Conservation (phyloP, 2,329 filamentous ascomycete genomes). For the Hypoxylon sp. region DNA sequence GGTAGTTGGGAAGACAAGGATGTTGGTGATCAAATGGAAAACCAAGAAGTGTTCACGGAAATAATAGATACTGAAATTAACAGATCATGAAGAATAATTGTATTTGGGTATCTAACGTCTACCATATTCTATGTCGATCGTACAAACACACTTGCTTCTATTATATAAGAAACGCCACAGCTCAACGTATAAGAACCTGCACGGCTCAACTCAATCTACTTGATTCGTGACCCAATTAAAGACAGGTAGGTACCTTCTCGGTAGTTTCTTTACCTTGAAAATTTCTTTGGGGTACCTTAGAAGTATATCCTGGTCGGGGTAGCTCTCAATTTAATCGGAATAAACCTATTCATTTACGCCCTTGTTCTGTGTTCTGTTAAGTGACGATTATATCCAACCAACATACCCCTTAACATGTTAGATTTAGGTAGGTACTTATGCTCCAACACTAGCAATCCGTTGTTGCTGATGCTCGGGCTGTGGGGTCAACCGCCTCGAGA, state of each 20-base stretch:
- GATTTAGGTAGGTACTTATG: conserved; percentile 30
- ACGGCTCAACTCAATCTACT: conserved; percentile 23
- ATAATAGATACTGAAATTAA: neutral
- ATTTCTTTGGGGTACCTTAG: conserved; percentile 16
- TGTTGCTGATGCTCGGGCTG: conserved; percentile 50
- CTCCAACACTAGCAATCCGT: conserved; percentile 49
- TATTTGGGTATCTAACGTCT: conserved; percentile 38
- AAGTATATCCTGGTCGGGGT: conserved; percentile 8
- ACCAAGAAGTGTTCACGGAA: neutral
- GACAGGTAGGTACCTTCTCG: conserved; percentile 16
- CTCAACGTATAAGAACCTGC: conserved; percentile 4
- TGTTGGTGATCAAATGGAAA: neutral
- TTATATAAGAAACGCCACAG: neutral
- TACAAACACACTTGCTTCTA: conserved; percentile 7
- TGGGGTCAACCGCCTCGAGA: conserved; percentile 52
- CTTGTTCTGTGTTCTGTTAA: conserved; percentile 8
- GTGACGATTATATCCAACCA: conserved; percentile 14
- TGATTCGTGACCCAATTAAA: neutral
- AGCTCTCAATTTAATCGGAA: conserved; percentile 20
- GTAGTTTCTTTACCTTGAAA: conserved; percentile 9
- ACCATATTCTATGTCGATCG: conserved; percentile 16
- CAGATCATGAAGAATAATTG: conserved; percentile 5
- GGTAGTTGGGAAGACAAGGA: neutral
- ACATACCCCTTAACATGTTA: conserved; percentile 2
- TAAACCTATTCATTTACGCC: conserved; percentile 9